phyloP scores from a whole-genome alignment of 2,329 filamentous ascomycete species.

The Colletotrichum sojae region DNA sequence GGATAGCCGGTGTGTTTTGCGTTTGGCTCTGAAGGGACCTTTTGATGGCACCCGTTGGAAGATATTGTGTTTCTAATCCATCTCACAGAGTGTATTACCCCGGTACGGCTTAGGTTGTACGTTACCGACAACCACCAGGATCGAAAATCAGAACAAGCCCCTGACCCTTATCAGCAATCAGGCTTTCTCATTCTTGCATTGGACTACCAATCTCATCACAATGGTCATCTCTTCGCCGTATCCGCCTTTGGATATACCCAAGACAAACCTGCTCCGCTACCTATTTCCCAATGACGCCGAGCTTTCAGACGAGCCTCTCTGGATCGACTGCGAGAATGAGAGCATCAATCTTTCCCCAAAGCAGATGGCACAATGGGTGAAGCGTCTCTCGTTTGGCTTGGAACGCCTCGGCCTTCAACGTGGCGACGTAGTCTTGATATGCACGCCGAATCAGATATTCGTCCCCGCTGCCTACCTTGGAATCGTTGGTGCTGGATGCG shows the following conservation, averaged over 20 bases:
- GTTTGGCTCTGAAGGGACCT: no score
- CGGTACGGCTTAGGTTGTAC: neutral
- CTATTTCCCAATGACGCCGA: slow-evolving; percentile 49
- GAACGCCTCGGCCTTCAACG: slow-evolving; percentile 59
- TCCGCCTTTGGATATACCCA: slow-evolving; percentile 57
- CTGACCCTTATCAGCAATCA: no score
- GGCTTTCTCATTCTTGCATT: no score
- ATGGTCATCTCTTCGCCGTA: slow-evolving; percentile 62
- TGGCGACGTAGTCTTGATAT: slow-evolving; percentile 68
- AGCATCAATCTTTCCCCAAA: slow-evolving; percentile 60
- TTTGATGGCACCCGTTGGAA: neutral
- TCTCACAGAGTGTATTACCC: neutral
- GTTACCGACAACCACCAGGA: neutral
- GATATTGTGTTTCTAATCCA: neutral
- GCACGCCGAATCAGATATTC: slow-evolving; percentile 68
- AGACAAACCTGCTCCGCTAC: slow-evolving; percentile 59
- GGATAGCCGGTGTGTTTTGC: neutral
- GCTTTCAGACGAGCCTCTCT: slow-evolving; percentile 63
- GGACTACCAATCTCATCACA: slow-evolving; percentile 3
- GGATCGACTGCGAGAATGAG: slow-evolving; percentile 66
- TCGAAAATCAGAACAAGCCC: slow-evolving; percentile 27
- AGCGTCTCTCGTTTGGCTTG: slow-evolving; percentile 64
- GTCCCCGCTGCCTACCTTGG: slow-evolving; percentile 68
- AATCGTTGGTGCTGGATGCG: slow-evolving; percentile 64
- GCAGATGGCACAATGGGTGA: slow-evolving; percentile 65